Base-by-base conservation (phyloP, 2,329 filamentous ascomycete genomes). In the Phoma sp. region DNA sequence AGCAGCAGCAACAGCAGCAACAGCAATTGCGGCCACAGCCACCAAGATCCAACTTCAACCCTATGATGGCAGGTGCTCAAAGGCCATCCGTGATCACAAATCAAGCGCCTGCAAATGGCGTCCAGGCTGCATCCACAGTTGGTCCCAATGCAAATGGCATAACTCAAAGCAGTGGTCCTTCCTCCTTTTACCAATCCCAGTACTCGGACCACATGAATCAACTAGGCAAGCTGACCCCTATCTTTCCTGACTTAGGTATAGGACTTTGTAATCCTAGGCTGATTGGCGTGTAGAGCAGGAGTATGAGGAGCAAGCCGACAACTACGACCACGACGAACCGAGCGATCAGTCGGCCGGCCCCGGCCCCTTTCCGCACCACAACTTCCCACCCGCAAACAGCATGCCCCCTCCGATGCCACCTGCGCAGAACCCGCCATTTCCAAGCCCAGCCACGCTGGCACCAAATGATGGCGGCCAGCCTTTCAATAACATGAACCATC, bases 181-280 rank as follows among this genome's bases (percentile, higher is more conserved):
- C 80, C 15, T 76, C 77, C 47, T 96, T 89, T 77, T 97, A 96
- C 73, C 87, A 90, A 42, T 89, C 91, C 53, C 89, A 91, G 15
- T 97, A 96, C 78, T 92, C 96, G 72, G 95, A 90, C 75, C 93
- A 97, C 76, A 93, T 96, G 77, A 91, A 96, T 77, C 92, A 96
- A 82, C 86, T 98, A 76, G 93, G 93, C 90, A 92, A 90, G 92
- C 82, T 83, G 71, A 76, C 83, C 82, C 80, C 68, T 76, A 78
- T 78, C 76, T 71, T 81, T 74, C 69, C 40, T 47, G 68, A 73
- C 73, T 67, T 77, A 71, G 61, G 67, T 70, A 82, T 82, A 80
- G 82, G 84, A 79, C 81, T 85, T 74, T 86, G 83, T 83, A 82
- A 82, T 87, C 82, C 83, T 86, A 87, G 82, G 80, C 83, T 88